These are phyloP conservation scores for Plantago ovata DNA, from an alignment of 257 asterid species.

Conservation along the genomic window DNA sequence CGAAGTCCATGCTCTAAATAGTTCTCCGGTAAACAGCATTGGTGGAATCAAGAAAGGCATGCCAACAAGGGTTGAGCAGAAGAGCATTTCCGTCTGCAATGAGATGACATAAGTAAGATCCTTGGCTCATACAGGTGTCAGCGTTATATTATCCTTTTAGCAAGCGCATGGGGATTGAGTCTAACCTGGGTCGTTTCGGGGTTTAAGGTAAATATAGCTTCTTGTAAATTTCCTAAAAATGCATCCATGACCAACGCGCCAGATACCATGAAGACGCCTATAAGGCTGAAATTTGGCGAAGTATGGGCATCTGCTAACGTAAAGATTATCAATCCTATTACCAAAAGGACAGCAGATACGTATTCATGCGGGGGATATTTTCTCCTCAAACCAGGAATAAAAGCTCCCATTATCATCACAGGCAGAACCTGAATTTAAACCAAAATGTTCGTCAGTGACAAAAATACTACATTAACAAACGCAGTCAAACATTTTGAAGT, in stretches of 20 bases:
- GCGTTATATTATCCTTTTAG: not conserved
- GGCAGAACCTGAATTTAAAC: constrained; percentile 67
- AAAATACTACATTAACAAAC: no score
- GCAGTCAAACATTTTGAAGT: no score
- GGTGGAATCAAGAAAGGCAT: constrained; percentile 95
- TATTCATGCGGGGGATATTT: constrained; percentile 85
- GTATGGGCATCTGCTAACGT: constrained; percentile 90
- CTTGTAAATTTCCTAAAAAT: constrained; percentile 81
- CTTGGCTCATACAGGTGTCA: not conserved
- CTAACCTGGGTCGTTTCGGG: constrained; percentile 85
- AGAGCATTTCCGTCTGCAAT: constrained; percentile 90
- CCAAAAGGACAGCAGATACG: constrained; percentile 73
- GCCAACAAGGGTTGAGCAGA: constrained; percentile 93
- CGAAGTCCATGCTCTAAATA: constrained; percentile 70
- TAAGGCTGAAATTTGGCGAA: constrained; percentile 77
- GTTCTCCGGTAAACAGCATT: constrained; percentile 82
- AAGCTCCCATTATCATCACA: constrained; percentile 97
- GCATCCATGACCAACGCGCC: constrained; percentile 89
- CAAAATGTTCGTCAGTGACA: not conserved
- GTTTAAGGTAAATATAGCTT: constrained; percentile 82
- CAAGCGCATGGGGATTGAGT: constrained; percentile 5
- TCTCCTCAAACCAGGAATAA: constrained; percentile 84
- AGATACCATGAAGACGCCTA: constrained; percentile 81
- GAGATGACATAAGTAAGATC: not conserved
- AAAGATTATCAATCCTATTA: constrained; percentile 77